phyloP scores from a whole-genome alignment of 2,329 filamentous ascomycete genomes.

The Pseudogymnoascus destructans region DNA sequence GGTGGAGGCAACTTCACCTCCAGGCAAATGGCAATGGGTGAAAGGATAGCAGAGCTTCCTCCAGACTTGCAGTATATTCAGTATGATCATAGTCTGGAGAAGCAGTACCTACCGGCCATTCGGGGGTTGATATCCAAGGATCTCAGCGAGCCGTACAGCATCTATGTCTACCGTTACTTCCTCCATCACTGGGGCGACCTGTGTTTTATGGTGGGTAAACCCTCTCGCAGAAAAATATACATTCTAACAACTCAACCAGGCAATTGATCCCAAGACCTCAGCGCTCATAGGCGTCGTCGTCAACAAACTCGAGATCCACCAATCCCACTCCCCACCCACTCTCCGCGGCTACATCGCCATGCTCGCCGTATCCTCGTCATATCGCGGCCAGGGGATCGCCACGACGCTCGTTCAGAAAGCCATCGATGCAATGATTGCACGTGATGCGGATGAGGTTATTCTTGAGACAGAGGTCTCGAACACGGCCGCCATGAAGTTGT shows the following conservation, averaged over 20 bases:
- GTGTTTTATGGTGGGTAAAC: conserved; percentile 68
- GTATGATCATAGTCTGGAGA: conserved; percentile 48
- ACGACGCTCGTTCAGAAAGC: conserved; percentile 79
- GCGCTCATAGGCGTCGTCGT: conserved; percentile 80
- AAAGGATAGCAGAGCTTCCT: conserved; percentile 6
- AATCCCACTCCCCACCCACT: conserved; percentile 60
- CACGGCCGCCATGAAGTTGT: conserved; percentile 75
- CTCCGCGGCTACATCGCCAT: conserved; percentile 94
- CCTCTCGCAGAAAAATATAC: neutral
- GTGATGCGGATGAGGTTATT: conserved; percentile 83
- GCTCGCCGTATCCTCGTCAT: conserved; percentile 75
- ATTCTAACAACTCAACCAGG: conserved; percentile 30
- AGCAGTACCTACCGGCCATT: conserved; percentile 67
- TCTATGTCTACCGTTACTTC: conserved; percentile 98
- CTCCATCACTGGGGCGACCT: conserved; percentile 94
- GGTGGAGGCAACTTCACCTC: neutral
- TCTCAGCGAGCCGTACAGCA: conserved; percentile 94
- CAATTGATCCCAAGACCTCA: conserved; percentile 43
- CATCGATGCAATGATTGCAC: conserved; percentile 77
- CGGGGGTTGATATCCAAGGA: conserved; percentile 89
- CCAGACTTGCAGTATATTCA: conserved; percentile 44
- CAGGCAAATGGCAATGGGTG: conserved; percentile 4
- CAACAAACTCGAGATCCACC: conserved; percentile 85
- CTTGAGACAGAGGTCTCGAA: conserved; percentile 95
- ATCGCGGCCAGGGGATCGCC: conserved; percentile 75